Base-by-base conservation (phyloP, 495 filamentous ascomycete species). In the Jackrogersella multiformis region DNA sequence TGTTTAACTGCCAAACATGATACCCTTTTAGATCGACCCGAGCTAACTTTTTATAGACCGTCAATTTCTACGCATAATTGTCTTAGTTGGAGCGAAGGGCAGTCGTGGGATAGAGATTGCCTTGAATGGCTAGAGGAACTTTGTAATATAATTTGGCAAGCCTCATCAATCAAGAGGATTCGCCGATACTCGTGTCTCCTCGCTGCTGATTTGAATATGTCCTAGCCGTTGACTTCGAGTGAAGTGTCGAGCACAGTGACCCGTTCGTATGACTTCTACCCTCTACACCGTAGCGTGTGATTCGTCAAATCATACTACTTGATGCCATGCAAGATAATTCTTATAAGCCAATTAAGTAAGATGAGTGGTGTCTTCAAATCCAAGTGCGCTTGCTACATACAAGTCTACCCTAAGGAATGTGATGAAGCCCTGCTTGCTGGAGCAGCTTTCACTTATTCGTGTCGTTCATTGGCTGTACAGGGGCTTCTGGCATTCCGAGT, bases 31-130 rank as follows among this genome's bases (percentile, higher is more conserved):
- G 12, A 16, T 35, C n/a, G 5, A n/a, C 34, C 10, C 7, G 42
- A 71, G 48, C 81, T 81, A 71, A 80, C 18, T n/a, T 16, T 42
- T 42, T 45, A 9, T 54, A 87, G 84, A 84, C 81, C 9, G 84
- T 87, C 77, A 86, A 86, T 70, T 87, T 87, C 71, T 87, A 86
- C 67, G 84, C 84, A 51, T 87, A 82, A 79, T 70, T 56, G 88
- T 72, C 5, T 26, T 46, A 87, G 85, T 41, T 48, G 21, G 38
- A 52, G 61, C 49, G 24, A 51, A 30, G 55, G 39, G 52, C 48
- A 38, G 38, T 53, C 56, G 58, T 58, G 64, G 41, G 39, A 64
- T 71, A 71, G 70, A 62, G 16, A 42, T 38, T 34, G 56, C 45
- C 35, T 44, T 28, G 48, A 56, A 46, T 49, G 46, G 20, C 18